A percentile compares a stretch with the other conserved stretches of the same genome.
Conservation (phyloP, 2,329 filamentous ascomycete genomes). For the Trichoderma asperellum region DNA sequence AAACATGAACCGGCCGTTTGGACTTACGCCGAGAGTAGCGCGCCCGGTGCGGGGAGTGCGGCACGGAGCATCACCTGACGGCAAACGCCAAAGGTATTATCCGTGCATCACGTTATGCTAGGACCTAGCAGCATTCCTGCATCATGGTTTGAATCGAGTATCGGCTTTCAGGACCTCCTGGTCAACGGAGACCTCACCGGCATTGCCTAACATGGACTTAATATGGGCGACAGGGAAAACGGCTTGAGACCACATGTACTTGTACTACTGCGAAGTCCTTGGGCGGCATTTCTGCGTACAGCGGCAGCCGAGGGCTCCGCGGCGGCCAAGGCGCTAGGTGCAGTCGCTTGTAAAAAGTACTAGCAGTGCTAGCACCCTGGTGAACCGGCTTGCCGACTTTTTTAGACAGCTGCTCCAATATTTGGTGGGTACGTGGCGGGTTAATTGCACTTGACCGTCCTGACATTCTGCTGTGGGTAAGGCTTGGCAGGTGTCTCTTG, state of each 20-base stretch:
- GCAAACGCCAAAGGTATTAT: not conserved
- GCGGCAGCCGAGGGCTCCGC: slow-evolving; percentile 19
- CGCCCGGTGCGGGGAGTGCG: not conserved
- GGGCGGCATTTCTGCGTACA: not conserved
- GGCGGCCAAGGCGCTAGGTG: slow-evolving; percentile 2
- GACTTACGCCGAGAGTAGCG: slow-evolving; percentile 4
- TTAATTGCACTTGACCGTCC: not conserved
- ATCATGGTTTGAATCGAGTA: not conserved
- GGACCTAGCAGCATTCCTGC: not conserved
- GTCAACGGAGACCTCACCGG: not conserved
- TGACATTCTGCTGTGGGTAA: not conserved
- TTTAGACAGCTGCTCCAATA: not conserved
- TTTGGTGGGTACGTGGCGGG: not conserved
- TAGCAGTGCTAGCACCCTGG: not conserved
- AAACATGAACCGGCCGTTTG: slow-evolving; percentile 9
- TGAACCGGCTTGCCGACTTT: not conserved
- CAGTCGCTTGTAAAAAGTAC: not conserved
- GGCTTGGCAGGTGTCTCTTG: not conserved
- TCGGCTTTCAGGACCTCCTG: not conserved
- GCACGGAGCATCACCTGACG: not conserved
- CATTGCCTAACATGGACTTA: slow-evolving; percentile 3
- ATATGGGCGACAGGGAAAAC: slow-evolving; percentile 1
- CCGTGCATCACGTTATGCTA: not conserved
- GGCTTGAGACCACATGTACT: not conserved
- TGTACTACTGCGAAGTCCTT: not conserved